Base-by-base conservation (phyloP, 2,329 filamentous ascomycete genomes). In the Fusarium siculi region DNA sequence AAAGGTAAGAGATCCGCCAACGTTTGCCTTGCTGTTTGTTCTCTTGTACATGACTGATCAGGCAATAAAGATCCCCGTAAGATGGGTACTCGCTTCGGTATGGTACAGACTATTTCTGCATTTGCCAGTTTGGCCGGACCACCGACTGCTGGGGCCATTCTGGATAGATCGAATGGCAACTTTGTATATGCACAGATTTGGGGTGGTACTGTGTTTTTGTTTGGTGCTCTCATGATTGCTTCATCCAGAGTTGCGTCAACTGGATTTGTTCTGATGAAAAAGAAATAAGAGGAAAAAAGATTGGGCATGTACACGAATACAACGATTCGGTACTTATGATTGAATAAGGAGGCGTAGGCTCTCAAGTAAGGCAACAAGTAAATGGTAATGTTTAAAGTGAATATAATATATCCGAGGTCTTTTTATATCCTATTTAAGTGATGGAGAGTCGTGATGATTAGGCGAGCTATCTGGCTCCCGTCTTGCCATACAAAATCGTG, bases 401-500 rank as follows among this genome's bases (percentile, higher is more conserved):
- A 56, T 32, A 39, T 16, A 47, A 42, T 47, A 19, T 16, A 37
- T 16, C 18, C 50, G 10, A 42, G 30, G 30, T n/a, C 32, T 55
- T 34, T 30, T 66, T 40, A 65, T 39, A 44, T 21, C 25, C 63
- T 67, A 43, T 61, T 52, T 53, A 77, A 63, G 40, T 72, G 71
- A 25, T 66, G 42, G 43, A 80, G 57, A n/a, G 80, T 77, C 57
- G 80, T 74, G n/a, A 75, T 74, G 46, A 88, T 78, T 23, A 88
- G 80, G 57, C 81, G 81, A 34, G 87, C 89, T 54, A 93, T 79
- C 73, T 90, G 87, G 39, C 79, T 78, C 21, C 91, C 91, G 65
- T 88, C 85, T 77, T 87, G 78, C 89, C 91, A 93, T 6, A 92
- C 83, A 72, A 87, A 86, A 80, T 93, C 88, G 80, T 94, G 92